Conservation (phyloP, 805 yeast species). For the Hemisphaericaspora nanyangensis region DNA sequence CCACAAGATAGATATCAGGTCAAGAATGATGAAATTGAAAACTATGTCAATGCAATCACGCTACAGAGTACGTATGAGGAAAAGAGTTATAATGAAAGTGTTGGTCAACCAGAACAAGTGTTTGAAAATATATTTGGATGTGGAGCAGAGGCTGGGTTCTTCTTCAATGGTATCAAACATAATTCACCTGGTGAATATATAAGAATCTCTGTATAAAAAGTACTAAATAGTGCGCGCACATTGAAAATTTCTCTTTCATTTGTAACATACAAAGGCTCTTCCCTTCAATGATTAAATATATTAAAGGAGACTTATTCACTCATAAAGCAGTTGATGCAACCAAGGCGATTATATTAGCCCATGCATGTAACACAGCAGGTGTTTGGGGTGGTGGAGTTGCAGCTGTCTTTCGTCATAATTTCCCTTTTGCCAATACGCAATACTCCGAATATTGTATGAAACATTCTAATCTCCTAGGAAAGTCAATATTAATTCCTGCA, state of each 20-base stretch:
- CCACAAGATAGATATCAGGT: constrained; percentile 26
- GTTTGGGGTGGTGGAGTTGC: constrained; percentile 89
- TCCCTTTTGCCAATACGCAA: constrained; percentile 51
- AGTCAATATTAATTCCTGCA: constrained; percentile 43
- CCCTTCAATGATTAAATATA: constrained; percentile 45
- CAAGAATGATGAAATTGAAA: constrained; percentile 7
- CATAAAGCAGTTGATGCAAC: constrained; percentile 22
- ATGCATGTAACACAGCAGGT: constrained; percentile 78
- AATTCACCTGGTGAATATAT: constrained; percentile 26
- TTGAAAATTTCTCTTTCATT: too few species aligned
- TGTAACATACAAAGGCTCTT: too few species aligned
- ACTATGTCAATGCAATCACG: constrained; percentile 7
- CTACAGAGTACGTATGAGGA: constrained; percentile 35
- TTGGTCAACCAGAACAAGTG: constrained; percentile 1
- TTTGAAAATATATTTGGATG: constrained; percentile 23
- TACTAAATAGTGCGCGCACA: neutral
- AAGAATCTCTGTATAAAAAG: neutral
- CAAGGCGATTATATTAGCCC: constrained; percentile 50
- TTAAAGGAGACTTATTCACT: constrained; percentile 56
- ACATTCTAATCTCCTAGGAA: constrained; percentile 47
- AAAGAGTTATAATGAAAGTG: constrained; percentile 12
- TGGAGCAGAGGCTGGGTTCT: constrained; percentile 32
- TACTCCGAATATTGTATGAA: constrained; percentile 45
- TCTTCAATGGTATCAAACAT: constrained; percentile 21
- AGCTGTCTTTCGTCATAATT: constrained; percentile 46